A percentile compares a stretch with the other conserved stretches of the same genome.
Evolutionary conservation across 176 grass and related monocot genomes (phyloP).

Genomic region (Poa annua): DNA sequence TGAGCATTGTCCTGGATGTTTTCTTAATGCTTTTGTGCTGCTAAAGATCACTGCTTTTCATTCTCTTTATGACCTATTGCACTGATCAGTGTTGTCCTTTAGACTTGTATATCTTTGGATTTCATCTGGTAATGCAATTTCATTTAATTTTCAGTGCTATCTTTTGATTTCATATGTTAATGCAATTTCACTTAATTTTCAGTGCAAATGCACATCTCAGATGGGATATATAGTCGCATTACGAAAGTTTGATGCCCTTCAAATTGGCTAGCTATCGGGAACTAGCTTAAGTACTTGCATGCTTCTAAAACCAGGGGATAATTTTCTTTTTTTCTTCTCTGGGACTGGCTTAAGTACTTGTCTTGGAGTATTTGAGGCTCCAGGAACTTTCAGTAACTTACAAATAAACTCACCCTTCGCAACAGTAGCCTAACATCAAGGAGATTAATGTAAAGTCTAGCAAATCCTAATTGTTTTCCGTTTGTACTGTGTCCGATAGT

Average conservation of each 20-base stretch:
- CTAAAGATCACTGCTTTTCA: not conserved
- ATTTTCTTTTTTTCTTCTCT: slow-evolving; percentile 94
- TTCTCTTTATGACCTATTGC: not conserved
- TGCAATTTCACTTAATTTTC: slow-evolving; percentile 38
- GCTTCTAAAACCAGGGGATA: slow-evolving; percentile 74
- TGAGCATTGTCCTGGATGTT: slow-evolving; percentile 5
- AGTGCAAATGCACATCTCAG: slow-evolving; percentile 47
- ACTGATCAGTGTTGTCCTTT: not conserved
- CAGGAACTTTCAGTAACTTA: slow-evolving; percentile 16
- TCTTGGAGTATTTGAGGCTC: slow-evolving; percentile 71
- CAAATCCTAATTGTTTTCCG: slow-evolving; percentile 15
- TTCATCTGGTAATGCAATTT: too few relatives aligned
- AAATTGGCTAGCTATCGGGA: slow-evolving; percentile 85
- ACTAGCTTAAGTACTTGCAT: slow-evolving; percentile 73
- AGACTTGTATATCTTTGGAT: too few relatives aligned
- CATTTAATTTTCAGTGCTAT: too few relatives aligned
- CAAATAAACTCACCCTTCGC: not conserved
- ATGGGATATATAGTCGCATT: slow-evolving; percentile 81
- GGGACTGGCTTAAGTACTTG: slow-evolving; percentile 93
- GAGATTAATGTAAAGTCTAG: not conserved
- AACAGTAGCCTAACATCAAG: slow-evolving; percentile 16
- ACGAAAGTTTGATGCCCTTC: slow-evolving; percentile 96
- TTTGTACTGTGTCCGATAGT: slow-evolving; percentile 62
- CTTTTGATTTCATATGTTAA: too few relatives aligned
- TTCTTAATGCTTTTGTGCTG: slow-evolving; percentile 3